Conservation (phyloP, 371 early-diverging fungal genomes). For the Mortierella sp. region DNA sequence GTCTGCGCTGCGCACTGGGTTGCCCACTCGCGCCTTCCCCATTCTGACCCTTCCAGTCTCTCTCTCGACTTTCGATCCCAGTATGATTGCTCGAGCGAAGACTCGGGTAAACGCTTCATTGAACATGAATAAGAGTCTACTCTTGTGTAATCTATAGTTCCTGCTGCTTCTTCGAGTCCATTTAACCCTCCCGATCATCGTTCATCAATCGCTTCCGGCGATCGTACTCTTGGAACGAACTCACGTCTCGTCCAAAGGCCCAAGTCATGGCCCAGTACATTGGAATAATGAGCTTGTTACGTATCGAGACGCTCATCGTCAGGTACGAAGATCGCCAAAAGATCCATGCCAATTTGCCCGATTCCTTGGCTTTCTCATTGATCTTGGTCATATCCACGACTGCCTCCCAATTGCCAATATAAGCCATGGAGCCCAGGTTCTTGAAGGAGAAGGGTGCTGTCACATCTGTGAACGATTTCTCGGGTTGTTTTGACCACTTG, state of each 20-base stretch:
- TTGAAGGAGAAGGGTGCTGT: slow-evolving; percentile 53
- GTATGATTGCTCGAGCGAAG: too few species aligned
- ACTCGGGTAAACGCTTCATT: too few species aligned
- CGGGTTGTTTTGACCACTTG: slow-evolving; percentile 49
- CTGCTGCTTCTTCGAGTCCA: too few species aligned
- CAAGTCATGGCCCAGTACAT: slow-evolving; percentile 78
- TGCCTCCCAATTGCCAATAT: slow-evolving; percentile 67
- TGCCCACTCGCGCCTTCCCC: too few species aligned
- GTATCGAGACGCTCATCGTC: slow-evolving; percentile 74
- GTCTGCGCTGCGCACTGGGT: too few species aligned
- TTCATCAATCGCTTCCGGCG: slow-evolving; percentile 37
- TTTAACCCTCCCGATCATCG: slow-evolving; percentile 24
- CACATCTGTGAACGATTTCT: slow-evolving; percentile 29
- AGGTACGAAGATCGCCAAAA: slow-evolving; percentile 87
- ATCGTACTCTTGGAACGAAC: slow-evolving; percentile 50
- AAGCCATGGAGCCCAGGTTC: slow-evolving; percentile 63
- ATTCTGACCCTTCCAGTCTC: too few species aligned
- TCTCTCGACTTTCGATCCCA: too few species aligned
- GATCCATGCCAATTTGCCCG: slow-evolving; percentile 70
- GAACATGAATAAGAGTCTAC: too few species aligned
- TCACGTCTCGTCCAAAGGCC: slow-evolving; percentile 70
- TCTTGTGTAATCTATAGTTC: too few species aligned
- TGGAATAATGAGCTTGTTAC: slow-evolving; percentile 80
- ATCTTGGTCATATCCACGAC: slow-evolving; percentile 63
- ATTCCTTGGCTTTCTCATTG: slow-evolving; percentile 57